Conservation (phyloP, 2,329 filamentous ascomycete genomes). For the Fusarium kyushuense region DNA sequence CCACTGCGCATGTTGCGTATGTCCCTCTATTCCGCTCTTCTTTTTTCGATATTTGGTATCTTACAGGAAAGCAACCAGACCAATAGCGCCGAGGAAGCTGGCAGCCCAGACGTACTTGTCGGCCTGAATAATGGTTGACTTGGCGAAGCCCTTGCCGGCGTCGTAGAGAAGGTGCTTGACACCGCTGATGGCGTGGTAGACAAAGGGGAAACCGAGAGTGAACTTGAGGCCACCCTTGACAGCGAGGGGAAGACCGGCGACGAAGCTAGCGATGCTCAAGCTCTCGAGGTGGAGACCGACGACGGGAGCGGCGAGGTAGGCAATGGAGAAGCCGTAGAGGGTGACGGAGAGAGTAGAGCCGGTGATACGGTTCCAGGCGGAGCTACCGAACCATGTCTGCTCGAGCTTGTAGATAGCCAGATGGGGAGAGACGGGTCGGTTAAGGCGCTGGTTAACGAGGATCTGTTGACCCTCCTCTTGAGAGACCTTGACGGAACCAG, state of each 20-base stretch:
- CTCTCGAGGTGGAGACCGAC: constrained; percentile 74
- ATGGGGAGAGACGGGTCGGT: constrained; percentile 87
- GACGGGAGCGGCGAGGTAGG: constrained; percentile 84
- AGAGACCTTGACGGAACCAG: constrained; percentile 68
- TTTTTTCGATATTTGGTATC: constrained; percentile 14
- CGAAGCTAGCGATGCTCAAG: constrained; percentile 69
- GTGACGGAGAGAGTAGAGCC: constrained; percentile 76
- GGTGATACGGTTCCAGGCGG: constrained; percentile 84
- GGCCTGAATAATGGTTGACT: constrained; percentile 59
- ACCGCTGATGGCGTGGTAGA: constrained; percentile 69
- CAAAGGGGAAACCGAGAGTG: constrained; percentile 68
- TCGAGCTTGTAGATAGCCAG: constrained; percentile 86
- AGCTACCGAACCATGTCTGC: constrained; percentile 85
- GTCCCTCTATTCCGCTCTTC: constrained; percentile 1
- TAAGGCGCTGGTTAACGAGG: constrained; percentile 83
- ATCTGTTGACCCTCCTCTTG: constrained; percentile 68
- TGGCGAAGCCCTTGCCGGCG: constrained; percentile 63
- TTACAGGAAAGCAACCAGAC: constrained; percentile 64
- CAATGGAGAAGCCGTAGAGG: constrained; percentile 83
- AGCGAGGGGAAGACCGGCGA: constrained; percentile 69
- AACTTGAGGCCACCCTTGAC: constrained; percentile 70
- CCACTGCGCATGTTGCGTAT: constrained; percentile 19
- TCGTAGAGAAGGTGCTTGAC: constrained; percentile 68
- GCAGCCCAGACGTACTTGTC: constrained; percentile 64
- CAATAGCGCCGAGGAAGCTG: constrained; percentile 57